A percentile compares a stretch with the other conserved stretches of the same genome.
Conservation (phyloP, 2,329 filamentous ascomycete genomes). For the Cercospora berteroae region DNA sequence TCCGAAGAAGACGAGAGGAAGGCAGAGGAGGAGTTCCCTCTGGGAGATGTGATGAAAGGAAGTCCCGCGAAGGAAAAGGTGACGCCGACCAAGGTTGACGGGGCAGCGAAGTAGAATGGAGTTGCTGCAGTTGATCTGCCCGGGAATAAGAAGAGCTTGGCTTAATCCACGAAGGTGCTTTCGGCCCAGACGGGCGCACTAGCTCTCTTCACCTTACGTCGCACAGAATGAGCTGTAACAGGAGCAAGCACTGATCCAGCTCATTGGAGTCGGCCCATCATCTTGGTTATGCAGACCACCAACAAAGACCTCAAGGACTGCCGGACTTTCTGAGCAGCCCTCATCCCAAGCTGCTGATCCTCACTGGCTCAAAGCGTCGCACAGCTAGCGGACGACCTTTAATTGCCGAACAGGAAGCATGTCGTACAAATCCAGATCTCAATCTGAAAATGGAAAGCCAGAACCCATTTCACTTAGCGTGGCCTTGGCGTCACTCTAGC, state of each 20-base stretch:
- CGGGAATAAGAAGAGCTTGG: not conserved
- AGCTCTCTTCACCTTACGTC: not conserved
- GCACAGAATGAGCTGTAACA: not conserved
- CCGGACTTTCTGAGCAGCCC: not conserved
- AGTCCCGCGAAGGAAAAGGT: conserved; percentile 7
- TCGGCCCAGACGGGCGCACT: not conserved
- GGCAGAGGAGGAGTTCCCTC: conserved; percentile 23
- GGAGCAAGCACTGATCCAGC: not conserved
- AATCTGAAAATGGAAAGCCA: not conserved
- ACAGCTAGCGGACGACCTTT: not conserved
- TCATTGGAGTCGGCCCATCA: not conserved
- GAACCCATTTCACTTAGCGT: not conserved
- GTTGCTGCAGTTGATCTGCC: not conserved
- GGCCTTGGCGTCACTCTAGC: not conserved
- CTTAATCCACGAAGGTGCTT: not conserved
- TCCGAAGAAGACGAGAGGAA: conserved; percentile 72
- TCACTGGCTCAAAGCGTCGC: not conserved
- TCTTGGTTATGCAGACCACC: not conserved
- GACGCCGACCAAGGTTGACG: conserved; percentile 2
- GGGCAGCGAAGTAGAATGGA: not conserved
- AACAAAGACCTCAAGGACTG: not conserved
- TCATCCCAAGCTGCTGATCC: not conserved
- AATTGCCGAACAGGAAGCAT: not conserved
- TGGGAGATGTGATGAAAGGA: conserved; percentile 24
- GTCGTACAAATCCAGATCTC: not conserved